These are phyloP conservation scores for Oryza meridionalis DNA, from an alignment of 176 grass and related monocot species.

Conservation along the genomic window DNA sequence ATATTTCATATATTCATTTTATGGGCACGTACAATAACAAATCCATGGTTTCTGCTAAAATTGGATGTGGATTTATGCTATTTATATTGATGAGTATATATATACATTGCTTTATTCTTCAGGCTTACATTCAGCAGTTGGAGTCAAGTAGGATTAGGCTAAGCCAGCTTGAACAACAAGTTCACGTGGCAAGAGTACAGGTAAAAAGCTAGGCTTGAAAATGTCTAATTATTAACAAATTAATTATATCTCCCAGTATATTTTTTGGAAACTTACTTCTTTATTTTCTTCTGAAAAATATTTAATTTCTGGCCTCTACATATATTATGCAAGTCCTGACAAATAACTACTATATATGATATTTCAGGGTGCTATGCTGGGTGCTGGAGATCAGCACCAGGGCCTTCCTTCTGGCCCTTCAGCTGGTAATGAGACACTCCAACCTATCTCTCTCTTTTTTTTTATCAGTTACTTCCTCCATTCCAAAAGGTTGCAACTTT, in stretches of 20 bases:
- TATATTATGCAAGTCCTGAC: constrained; percentile 8
- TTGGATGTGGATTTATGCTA: not conserved
- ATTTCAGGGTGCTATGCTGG: constrained; percentile 50
- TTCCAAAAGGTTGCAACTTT: too few relatives aligned
- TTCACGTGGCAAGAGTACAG: constrained; percentile 75
- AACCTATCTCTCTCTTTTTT: not conserved
- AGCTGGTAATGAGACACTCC: constrained; percentile 41
- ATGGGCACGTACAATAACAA: not conserved
- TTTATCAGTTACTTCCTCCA: not conserved
- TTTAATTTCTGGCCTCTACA: not conserved
- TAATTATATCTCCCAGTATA: not conserved
- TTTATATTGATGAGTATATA: not conserved
- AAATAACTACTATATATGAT: constrained; percentile 16
- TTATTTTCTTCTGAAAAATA: not conserved
- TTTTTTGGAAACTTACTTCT: not conserved
- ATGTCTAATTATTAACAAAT: not conserved
- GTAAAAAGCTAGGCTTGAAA: constrained; percentile 32
- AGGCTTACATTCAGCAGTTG: constrained; percentile 92
- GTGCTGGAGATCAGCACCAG: constrained; percentile 39
- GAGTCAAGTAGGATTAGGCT: constrained; percentile 77
- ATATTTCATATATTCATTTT: not conserved
- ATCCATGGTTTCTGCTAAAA: not conserved
- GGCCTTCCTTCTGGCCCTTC: constrained; percentile 47
- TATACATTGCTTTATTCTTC: constrained; percentile 18
- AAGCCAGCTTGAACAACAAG: constrained; percentile 70